Conservation (phyloP, 2,329 filamentous ascomycete genomes). For the Fusarium setosum region DNA sequence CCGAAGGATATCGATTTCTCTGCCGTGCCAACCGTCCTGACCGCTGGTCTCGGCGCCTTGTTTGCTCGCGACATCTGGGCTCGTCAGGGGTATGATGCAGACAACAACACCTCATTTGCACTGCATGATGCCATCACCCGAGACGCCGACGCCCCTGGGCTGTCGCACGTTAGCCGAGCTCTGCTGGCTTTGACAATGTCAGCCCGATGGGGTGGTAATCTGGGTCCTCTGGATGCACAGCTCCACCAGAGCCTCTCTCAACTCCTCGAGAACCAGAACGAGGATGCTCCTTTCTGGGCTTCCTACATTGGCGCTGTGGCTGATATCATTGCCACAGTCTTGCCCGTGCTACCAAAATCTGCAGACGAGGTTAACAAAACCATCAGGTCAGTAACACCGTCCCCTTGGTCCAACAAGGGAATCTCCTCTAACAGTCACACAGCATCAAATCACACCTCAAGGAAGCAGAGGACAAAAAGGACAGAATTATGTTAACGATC, state of each 20-base stretch:
- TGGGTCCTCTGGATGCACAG: slow-evolving; percentile 60
- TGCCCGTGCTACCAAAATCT: slow-evolving; percentile 54
- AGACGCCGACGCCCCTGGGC: slow-evolving; percentile 75
- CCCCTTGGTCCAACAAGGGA: not conserved
- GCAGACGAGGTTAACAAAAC: slow-evolving; percentile 47
- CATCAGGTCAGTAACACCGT: slow-evolving; percentile 52
- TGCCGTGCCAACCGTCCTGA: slow-evolving; percentile 55
- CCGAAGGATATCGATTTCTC: slow-evolving; percentile 52
- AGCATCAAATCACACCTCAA: slow-evolving; percentile 47
- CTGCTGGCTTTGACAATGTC: slow-evolving; percentile 78
- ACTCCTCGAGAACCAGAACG: slow-evolving; percentile 52
- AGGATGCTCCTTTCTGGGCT: slow-evolving; percentile 62
- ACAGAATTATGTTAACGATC: slow-evolving; percentile 52
- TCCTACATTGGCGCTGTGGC: slow-evolving; percentile 64
- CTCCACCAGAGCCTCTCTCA: slow-evolving; percentile 56
- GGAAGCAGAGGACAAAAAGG: slow-evolving; percentile 48
- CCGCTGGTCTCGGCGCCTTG: slow-evolving; percentile 55
- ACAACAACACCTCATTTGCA: slow-evolving; percentile 72
- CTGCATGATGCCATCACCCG: slow-evolving; percentile 79
- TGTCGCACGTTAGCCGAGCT: slow-evolving; percentile 78
- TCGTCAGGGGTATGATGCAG: slow-evolving; percentile 59
- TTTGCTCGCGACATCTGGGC: slow-evolving; percentile 65
- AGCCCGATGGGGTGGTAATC: slow-evolving; percentile 77
- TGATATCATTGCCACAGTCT: slow-evolving; percentile 54
- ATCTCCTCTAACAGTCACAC: slow-evolving; percentile 38